Evolutionary conservation across 1,284 basidiomycete genomes (phyloP), one percentile per base, ranked within the genome.

Genomic region (Athelia psychrophila): DNA sequence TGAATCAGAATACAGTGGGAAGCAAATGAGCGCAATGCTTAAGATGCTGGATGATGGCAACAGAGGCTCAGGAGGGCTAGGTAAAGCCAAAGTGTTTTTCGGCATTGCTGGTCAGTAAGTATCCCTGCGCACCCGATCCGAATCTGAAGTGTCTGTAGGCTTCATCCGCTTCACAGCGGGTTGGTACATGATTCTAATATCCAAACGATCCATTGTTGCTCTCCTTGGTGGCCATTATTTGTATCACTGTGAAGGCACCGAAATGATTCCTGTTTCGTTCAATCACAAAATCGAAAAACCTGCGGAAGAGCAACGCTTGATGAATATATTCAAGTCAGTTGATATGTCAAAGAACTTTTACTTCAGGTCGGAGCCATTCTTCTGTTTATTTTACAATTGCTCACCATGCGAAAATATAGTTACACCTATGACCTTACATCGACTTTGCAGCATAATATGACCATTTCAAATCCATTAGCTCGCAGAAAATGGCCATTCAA

Each of bases 341-440:
- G 97, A 99, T 62, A 83, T 99, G 75, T 91, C 91, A 47, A 98
- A 99, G 75, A 98, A 99, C 72, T 99, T 99, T 68, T 99, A 99
- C 74, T 99, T 99, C 70, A 95, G 93, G 92, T 96, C 60, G 49
- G 66, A 51, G 10, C 48, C 38, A 35, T 19, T 49, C 32, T 25
- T 15, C 20, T 9, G 13, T 2, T 54, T 27, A 60, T 19, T 3
- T 44, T n/a, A 36, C 18, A 32, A 23, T 35, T 45, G 5, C 19
- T 5, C 35, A 23, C 23, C 23, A 18, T 23, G 30, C 19, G 6
- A 58, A 56, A 36, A 61, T 46, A 30, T 59, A 95, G 95, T 58
- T 94, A 97, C 67, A 95, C 96, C 0, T 99, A 99, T 71, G 97
- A 99, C 67, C 74, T 99, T 25, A 98, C 97, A 1, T 95, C 93